Conservation (phyloP, 805 yeast genomes). For the Suhomyces pyralidae region DNA sequence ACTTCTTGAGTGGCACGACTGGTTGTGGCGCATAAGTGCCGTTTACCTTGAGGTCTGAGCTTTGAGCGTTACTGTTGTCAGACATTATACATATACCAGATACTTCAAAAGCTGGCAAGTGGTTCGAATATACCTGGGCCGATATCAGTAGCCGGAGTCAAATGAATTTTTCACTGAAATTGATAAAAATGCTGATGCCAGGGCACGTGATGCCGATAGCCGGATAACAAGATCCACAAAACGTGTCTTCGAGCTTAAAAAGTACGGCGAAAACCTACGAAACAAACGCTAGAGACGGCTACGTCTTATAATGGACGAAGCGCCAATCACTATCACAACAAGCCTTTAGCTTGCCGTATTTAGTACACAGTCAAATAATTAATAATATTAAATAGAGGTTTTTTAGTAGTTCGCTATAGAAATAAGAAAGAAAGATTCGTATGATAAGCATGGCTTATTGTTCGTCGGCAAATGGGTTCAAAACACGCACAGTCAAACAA, state of each 20-base stretch:
- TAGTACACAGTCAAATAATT: neutral
- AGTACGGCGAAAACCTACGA: too few relatives aligned
- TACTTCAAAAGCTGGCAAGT: neutral
- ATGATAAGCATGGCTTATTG: conserved; percentile 2
- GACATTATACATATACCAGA: neutral
- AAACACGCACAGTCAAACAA: conserved; percentile 84
- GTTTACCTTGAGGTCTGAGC: conserved; percentile 7
- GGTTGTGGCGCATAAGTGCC: conserved; percentile 19
- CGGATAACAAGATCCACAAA: neutral
- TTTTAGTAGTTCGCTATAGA: neutral
- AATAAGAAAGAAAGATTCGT: neutral
- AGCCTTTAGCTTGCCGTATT: neutral
- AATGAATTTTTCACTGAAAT: neutral
- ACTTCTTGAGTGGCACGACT: conserved; percentile 13
- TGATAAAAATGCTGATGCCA: neutral
- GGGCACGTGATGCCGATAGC: neutral
- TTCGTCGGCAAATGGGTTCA: conserved; percentile 69
- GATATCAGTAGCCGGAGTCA: neutral
- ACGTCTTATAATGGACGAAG: too few relatives aligned
- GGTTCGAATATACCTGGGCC: neutral
- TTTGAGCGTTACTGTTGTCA: neutral
- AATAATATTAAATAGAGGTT: neutral
- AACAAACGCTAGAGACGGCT: too few relatives aligned
- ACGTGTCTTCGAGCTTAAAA: too few relatives aligned
- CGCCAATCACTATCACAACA: too few relatives aligned